Base-by-base conservation (phyloP, 257 asterid species). In the Prunella vulgaris region DNA sequence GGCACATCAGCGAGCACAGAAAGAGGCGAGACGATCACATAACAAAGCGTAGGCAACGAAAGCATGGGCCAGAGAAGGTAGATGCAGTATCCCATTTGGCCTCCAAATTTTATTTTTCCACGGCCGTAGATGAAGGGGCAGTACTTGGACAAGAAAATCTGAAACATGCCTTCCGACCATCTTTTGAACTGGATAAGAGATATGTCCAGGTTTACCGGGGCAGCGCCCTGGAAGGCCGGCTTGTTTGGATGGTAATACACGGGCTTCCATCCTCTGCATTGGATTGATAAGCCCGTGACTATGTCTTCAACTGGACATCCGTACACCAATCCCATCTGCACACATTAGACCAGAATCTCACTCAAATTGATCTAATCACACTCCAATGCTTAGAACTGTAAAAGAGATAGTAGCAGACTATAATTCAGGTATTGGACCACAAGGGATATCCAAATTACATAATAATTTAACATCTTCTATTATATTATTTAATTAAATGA, bases 241-340 rank as follows among this genome's bases (percentile, higher is more conserved):
- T 74, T 88, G 7, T 28, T 65, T 12, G 97, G 98, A 46, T 85
- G 72, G 78, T 82, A 84, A 37, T 78, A 86, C 27, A 90, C 78
- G 0, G 98, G 81, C 52, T 69, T 88, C 98, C 97, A 90, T 76
- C 98, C 98, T 52, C 88, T 81, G 83, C 95, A 88, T 42, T 88
- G 98, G 76, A 88, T 93, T 12, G 85, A 44, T 66, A 93, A 72
- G 21, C 98, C 98, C 5, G 97, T 90, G 15, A 90, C 81, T 37
- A 93, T 77, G 76, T 90, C 98, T 78, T 93, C 97, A 2, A 84
- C 97, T 3, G 91, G 77, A 78, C 69, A 85, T 65, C 98, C 98
- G 56, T 90, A 90, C 68, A 88, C 82, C 76, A 93, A 64, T 10
- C 98, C 97, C 87, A 88, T 84, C 97, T 90, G 84, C 63, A 67